A percentile compares a stretch with the other conserved stretches of the same genome.
phyloP scores from a whole-genome alignment of 2,329 filamentous ascomycete genomes.

The Pseudopyrenochaeta lycopersici region DNA sequence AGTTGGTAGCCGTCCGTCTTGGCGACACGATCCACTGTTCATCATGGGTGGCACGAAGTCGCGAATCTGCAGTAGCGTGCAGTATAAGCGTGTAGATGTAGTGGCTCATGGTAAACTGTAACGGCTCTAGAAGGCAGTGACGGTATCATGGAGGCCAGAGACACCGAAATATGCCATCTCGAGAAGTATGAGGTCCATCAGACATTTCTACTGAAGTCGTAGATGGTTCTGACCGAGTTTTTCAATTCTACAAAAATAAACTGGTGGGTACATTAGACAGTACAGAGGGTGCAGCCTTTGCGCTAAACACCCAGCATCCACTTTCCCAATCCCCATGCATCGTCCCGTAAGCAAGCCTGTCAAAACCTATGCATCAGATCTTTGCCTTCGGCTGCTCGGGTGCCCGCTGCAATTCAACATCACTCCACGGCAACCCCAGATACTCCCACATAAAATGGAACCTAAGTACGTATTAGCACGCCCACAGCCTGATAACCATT shows the following conservation, averaged over 20 bases:
- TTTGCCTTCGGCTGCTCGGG: slow-evolving; percentile 31
- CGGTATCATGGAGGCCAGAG: neutral
- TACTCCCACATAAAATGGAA: slow-evolving; percentile 75
- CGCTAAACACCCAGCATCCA: no score
- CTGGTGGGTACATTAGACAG: no score
- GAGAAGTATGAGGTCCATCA: neutral
- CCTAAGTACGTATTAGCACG: slow-evolving; percentile 49
- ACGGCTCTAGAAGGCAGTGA: neutral
- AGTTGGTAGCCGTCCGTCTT: slow-evolving; percentile 25
- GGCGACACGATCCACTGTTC: slow-evolving; percentile 17
- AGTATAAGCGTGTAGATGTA: slow-evolving; percentile 7
- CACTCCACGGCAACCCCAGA: slow-evolving; percentile 68
- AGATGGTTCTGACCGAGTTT: slow-evolving; percentile 7
- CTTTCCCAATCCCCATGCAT: neutral
- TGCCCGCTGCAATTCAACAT: slow-evolving; percentile 58
- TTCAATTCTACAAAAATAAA: no score
- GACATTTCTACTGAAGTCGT: slow-evolving; percentile 6
- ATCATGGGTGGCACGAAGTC: slow-evolving; percentile 24
- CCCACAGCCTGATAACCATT: neutral
- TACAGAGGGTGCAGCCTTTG: no score
- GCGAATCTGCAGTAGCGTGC: slow-evolving; percentile 12
- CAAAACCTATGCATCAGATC: slow-evolving; percentile 30
- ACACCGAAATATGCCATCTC: neutral
- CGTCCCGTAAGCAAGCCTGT: slow-evolving; percentile 1
- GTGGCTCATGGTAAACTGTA: neutral